Conservation (phyloP, 2,329 filamentous ascomycete genomes). For the Ilyonectria destructans region DNA sequence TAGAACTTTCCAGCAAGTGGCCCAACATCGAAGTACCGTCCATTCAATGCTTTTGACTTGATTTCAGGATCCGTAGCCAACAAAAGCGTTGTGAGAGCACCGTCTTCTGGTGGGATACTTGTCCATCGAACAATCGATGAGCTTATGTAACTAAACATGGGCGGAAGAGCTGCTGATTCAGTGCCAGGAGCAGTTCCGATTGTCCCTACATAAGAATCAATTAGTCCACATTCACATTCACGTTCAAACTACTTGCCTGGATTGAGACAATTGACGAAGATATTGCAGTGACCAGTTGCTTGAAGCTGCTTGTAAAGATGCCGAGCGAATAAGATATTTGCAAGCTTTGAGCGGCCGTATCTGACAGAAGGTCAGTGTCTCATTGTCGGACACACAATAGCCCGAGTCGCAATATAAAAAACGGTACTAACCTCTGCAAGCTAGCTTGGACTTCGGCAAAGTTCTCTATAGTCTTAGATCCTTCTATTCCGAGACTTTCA, state of each 20-base stretch:
- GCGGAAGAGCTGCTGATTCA: not conserved
- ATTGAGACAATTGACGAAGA: slow-evolving; percentile 13
- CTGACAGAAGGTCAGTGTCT: not conserved
- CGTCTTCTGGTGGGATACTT: slow-evolving; percentile 3
- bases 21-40: slow-evolving; percentile 11
- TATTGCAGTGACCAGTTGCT: not conserved
- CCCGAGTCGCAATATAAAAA: not conserved
- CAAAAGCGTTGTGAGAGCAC: slow-evolving; percentile 10
- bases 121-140: slow-evolving; percentile 11
- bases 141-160: not conserved
- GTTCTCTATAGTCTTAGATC: not conserved
- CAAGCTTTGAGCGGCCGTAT: slow-evolving; percentile 14
- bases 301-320: slow-evolving; percentile 1
- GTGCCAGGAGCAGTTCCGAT: slow-evolving; percentile 5
- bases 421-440: slow-evolving; percentile 1
- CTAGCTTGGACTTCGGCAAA: slow-evolving; percentile 7
- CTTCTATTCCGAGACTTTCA: not conserved
- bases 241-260: not conserved
- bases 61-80: slow-evolving; percentile 6
- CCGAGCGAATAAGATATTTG: slow-evolving; percentile 8
- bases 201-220: not conserved
- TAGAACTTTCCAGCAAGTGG: slow-evolving; percentile 15
- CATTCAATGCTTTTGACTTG: slow-evolving; percentile 3
- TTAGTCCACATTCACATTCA: not conserved
- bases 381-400: no score